Evolutionary conservation across 140 eudicot species (phyloP), one percentile per base, ranked within the genome.

Genomic region (Ambrosia hybrid): DNA sequence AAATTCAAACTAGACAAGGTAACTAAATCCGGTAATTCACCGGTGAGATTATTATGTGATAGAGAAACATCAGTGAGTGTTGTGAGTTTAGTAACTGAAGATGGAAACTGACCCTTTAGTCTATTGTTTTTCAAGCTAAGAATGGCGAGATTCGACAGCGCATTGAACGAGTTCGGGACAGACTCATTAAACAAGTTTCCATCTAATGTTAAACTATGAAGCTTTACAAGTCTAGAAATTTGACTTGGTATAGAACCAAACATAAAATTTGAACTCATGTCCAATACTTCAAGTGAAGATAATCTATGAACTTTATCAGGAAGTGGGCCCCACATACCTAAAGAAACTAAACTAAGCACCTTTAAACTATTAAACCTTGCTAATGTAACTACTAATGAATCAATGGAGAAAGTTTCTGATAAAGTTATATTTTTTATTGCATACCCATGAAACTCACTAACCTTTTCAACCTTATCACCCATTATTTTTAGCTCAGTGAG

Each of bases 311-410:
- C 84, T 77, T 94, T 94, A 67, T 75, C 97, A 52, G 99, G 94
- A 68, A 93, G 84, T 68, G 88, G 89, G 3, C 98, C 97, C 97
- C 99, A 94, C 9, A 94, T 90, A 49, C 99, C 99, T 52, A 94
- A 65, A 57, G 99, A 90, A 17, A 90, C 97, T 73, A 94, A 90
- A 41, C 85, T 88, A 73, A 94, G 87, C 39, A 90, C 97, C 86
- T 82, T 90, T 68, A 94, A 83, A 70, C 75, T 81, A 38, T 74
- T 68, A 64, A 94, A 76, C 81, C 99, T 94, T 38, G 96, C 65
- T 84, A 94, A 80, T 76, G 97, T 94, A 37, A 88, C 87, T 39
- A 90, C 87, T 78, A 94, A 86, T 37, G 98, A 94, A 76, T 90
- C 97, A 80, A 94, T 86, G 16, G 99, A 90, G 83, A 94, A 94